phyloP scores from a whole-genome alignment of 495 filamentous ascomycete genomes.

The Bacidia rubella region DNA sequence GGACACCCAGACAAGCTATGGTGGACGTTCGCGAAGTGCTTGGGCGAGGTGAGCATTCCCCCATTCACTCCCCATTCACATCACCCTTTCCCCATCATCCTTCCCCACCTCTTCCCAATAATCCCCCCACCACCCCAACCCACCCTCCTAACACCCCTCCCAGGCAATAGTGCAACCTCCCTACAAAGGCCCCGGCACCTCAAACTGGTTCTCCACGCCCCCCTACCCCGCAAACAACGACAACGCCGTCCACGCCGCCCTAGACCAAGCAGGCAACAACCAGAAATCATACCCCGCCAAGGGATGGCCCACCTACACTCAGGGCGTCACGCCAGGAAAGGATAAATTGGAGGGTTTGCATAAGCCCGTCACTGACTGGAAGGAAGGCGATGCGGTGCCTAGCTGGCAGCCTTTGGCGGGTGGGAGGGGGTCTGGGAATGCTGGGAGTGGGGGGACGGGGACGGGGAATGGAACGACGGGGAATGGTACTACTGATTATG shows the following conservation, averaged over 20 bases:
- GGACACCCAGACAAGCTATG: conserved; percentile 8
- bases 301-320: conserved; percentile 13
- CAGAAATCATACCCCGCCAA: conserved; percentile 12
- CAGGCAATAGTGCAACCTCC: neutral
- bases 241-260: conserved; percentile 10
- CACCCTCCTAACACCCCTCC: no score
- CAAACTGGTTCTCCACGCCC: conserved; percentile 18
- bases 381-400: conserved; percentile 8
- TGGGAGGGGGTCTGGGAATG: conserved; percentile 9
- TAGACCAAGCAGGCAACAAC: conserved; percentile 14
- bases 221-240: conserved; percentile 9
- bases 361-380: conserved; percentile 11
- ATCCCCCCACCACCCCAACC: conserved; percentile 7
- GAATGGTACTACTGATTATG: no score
- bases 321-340: neutral
- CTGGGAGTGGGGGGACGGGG: neutral
- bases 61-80: neutral
- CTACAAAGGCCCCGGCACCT: conserved; percentile 3
- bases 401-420: conserved; percentile 17
- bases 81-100: neutral
- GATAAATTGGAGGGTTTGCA: neutral
- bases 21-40: conserved; percentile 20
- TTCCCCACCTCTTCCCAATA: neutral
- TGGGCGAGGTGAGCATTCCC: conserved; percentile 13
- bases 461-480: neutral